phyloP scores from a whole-genome alignment of 2,329 filamentous ascomycete genomes.

The Arthrocladium fulminans region DNA sequence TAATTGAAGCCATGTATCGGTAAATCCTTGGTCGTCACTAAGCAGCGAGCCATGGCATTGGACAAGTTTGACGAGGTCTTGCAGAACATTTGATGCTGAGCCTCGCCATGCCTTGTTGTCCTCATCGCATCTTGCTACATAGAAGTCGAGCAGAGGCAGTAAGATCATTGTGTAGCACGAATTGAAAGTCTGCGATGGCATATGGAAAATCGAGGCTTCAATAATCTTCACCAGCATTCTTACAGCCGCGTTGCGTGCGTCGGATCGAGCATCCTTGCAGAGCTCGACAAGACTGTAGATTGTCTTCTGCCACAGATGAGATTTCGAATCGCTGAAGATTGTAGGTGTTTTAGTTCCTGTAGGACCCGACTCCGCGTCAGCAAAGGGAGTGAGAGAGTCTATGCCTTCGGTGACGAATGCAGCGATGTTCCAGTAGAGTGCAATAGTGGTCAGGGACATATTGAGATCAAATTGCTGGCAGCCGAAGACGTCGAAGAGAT shows the following conservation, averaged over 20 bases:
- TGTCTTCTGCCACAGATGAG: constrained; percentile 16
- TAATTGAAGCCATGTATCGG: constrained; percentile 15
- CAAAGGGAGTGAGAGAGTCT: constrained; percentile 10
- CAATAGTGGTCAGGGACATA: constrained; percentile 87
- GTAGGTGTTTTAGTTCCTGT: neutral
- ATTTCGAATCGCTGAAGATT: constrained; percentile 2
- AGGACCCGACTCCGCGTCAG: neutral
- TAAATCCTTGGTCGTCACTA: constrained; percentile 12
- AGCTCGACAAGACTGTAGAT: constrained; percentile 27
- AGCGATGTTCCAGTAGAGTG: constrained; percentile 91
- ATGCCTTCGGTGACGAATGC: constrained; percentile 29
- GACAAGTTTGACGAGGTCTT: constrained; percentile 13
- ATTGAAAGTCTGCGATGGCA: constrained; percentile 15
- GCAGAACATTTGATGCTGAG: neutral
- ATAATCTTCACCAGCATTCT: constrained; percentile 88
- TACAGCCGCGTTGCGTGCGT: constrained; percentile 55
- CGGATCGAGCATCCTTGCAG: constrained; percentile 32
- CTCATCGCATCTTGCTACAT: constrained; percentile 49
- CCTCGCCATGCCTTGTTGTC: neutral
- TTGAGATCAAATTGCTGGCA: constrained; percentile 87
- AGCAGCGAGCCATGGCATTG: constrained; percentile 13
- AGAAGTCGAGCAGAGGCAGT: constrained; percentile 71
- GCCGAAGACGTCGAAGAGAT: constrained; percentile 82
- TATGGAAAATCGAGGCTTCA: constrained; percentile 74
- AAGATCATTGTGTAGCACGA: constrained; percentile 60